Evolutionary conservation across 2,329 filamentous ascomycete species (phyloP), one percentile per base, ranked within the genome.

Genomic region (Lachnellula hyalina): DNA sequence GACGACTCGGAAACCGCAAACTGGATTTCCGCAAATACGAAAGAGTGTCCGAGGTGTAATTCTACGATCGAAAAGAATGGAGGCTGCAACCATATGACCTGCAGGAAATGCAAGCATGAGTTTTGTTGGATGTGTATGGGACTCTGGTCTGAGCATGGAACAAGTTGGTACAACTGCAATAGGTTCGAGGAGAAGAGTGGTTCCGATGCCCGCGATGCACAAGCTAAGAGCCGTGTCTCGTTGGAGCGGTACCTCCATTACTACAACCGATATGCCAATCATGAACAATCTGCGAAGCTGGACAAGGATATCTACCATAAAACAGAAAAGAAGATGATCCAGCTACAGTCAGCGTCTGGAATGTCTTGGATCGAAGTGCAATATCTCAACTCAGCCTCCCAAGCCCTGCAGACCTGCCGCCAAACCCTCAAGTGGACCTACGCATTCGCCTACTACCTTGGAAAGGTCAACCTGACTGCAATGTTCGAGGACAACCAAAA

Each of bases 51-150:
- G 0, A 94, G 89, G 70, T 99, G 94, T 72, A 85, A 90, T 64
- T 97, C 93, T 2, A 99, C 94, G 0, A 99, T 99, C 45, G 94
- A 99, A 74, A 99, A 99, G 82, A 99, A 99, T 63, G 92, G 92
- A 51, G 92, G 92, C 3, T 96, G 92, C 76, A 96, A 96, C 74
- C 92, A 96, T 72, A 96, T 96, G 92, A 96, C 92, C 0, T 96
- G 92, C 70, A 80, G 92, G 54, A 96, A 96, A 72, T 96, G 92
- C 76, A 90, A 91, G 67, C 86, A 96, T 68, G 92, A 96, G 68
- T 96, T 99, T 68, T 99, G 94, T 75, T 99, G 94, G 94, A 97
- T 99, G 89, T 99, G 94, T 68, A 99, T 99, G 94, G 94, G 94
- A 0, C 77, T 96, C 0, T 99, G 94, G 94, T 95, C 91, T 1